Percentiles rank a stretch among this genome's conserved stretches.
Evolutionary conservation across 2,329 filamentous ascomycete species (phyloP).

Genomic region (Penicillium polonicum): DNA sequence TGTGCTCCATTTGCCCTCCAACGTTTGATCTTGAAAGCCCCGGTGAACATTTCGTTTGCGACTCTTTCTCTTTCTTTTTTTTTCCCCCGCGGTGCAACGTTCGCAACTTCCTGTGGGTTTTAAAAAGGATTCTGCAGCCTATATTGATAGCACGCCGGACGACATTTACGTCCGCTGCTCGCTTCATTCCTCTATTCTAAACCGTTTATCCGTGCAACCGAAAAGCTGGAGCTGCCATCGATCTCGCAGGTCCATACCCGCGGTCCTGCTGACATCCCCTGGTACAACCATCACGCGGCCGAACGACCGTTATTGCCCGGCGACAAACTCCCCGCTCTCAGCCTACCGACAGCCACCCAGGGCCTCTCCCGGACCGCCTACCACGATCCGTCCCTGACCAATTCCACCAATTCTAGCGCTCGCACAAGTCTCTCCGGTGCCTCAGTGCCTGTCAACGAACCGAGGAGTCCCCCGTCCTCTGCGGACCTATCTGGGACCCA

Average conservation of each 20-base stretch:
- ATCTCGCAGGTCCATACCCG: conserved; percentile 79
- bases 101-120: neutral
- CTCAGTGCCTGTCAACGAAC: conserved; percentile 43
- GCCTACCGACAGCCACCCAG: conserved; percentile 64
- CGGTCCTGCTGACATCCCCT: conserved; percentile 69
- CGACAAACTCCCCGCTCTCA: conserved; percentile 71
- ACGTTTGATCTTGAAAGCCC: conserved; percentile 1
- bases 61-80: neutral
- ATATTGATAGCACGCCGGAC: conserved; percentile 23
- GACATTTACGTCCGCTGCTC: conserved; percentile 25
- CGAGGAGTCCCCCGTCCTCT: conserved; percentile 72
- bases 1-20: neutral
- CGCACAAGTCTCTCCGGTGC: conserved; percentile 58
- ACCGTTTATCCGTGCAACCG: conserved; percentile 56
- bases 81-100: conserved; percentile 11
- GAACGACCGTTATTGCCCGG: conserved; percentile 67
- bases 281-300: conserved; percentile 66
- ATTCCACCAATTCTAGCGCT: conserved; percentile 53
- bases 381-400: conserved; percentile 52
- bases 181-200: conserved; percentile 20
- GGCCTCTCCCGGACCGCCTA: conserved; percentile 73
- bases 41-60: conserved; percentile 2
- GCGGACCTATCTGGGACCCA: conserved; percentile 50
- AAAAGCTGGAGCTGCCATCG: conserved; percentile 92
- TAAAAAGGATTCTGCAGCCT: conserved; percentile 4